Evolutionary conservation across 495 filamentous ascomycete genomes (phyloP).

Genomic region (Penicillium arizonense): DNA sequence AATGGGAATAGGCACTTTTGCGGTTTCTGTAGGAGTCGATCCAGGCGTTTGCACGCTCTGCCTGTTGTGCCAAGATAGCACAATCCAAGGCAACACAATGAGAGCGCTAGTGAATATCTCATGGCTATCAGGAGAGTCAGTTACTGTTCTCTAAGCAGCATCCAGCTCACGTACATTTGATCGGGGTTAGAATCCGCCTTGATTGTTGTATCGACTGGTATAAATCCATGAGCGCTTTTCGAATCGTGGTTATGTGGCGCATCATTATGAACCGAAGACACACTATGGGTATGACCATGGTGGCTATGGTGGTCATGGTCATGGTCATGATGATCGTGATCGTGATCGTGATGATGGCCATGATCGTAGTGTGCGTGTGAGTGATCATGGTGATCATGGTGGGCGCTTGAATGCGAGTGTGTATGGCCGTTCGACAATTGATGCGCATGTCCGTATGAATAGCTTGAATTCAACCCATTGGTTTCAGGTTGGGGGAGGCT

Average conservation of each 20-base stretch:
- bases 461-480: slow-evolving; percentile 11
- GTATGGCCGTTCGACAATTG: slow-evolving; percentile 3
- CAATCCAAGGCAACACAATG: slow-evolving; percentile 40
- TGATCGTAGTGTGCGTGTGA: slow-evolving; percentile 11
- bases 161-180: slow-evolving; percentile 13
- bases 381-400: slow-evolving; percentile 16
- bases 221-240: background rate
- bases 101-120: slow-evolving; percentile 33
- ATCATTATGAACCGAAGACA: slow-evolving; percentile 3
- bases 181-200: slow-evolving; percentile 2
- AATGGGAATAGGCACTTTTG: background rate
- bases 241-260: slow-evolving; percentile 8
- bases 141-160: background rate
- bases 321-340: slow-evolving; percentile 21
- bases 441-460: slow-evolving; percentile 22
- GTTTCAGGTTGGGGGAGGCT: slow-evolving; percentile 16
- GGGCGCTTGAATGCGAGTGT: slow-evolving; percentile 29
- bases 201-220: background rate
- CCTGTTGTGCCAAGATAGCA: slow-evolving; percentile 40
- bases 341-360: background rate
- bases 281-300: slow-evolving; percentile 11
- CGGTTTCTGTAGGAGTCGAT: background rate
- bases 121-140: slow-evolving; percentile 24
- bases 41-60: slow-evolving; percentile 18
- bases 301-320: slow-evolving; percentile 13